Conservation (phyloP, 2,329 filamentous ascomycete species). For the Westerdykella aurantiaca region DNA sequence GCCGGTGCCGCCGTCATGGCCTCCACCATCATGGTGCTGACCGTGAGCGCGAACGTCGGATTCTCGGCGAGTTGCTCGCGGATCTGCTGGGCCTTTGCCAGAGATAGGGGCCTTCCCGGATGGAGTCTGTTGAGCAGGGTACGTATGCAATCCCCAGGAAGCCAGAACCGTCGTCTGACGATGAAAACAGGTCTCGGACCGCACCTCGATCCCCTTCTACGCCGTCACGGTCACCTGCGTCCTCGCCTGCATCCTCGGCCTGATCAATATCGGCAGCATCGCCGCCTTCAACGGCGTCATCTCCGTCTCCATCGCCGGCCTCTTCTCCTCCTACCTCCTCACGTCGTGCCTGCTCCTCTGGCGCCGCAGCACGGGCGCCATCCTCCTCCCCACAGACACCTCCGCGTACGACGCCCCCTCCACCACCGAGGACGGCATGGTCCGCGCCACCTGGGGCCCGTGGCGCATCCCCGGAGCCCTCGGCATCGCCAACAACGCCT, state of each 20-base stretch:
- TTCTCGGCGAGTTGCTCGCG: slow-evolving; percentile 23
- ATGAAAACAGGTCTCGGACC: slow-evolving; percentile 12
- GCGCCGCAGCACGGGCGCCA: slow-evolving; percentile 24
- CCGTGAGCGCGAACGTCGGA: slow-evolving; percentile 8
- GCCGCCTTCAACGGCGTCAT: slow-evolving; percentile 25
- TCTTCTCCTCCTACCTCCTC: slow-evolving; percentile 34
- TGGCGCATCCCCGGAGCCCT: slow-evolving; percentile 15
- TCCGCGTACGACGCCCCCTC: not conserved
- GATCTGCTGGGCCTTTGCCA: slow-evolving; percentile 37
- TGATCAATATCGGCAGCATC: slow-evolving; percentile 45
- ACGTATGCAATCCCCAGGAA: not conserved
- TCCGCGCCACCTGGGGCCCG: slow-evolving; percentile 17
- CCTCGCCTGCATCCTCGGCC: slow-evolving; percentile 39
- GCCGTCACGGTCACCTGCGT: slow-evolving; percentile 24
- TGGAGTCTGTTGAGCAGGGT: not conserved
- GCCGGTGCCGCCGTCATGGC: slow-evolving; percentile 40
- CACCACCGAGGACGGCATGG: slow-evolving; percentile 6
- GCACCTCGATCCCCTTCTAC: slow-evolving; percentile 32
- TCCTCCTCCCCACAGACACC: slow-evolving; percentile 4
- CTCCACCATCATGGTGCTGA: slow-evolving; percentile 1
- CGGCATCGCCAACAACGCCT: slow-evolving; percentile 20
- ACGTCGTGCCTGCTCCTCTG: slow-evolving; percentile 30
- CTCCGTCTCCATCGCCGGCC: slow-evolving; percentile 32
- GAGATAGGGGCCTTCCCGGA: slow-evolving; percentile 35
- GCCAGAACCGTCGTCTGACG: not conserved